Evolutionary conservation across 306 rosid species (phyloP).

Genomic region (Cucumis hystrix): DNA sequence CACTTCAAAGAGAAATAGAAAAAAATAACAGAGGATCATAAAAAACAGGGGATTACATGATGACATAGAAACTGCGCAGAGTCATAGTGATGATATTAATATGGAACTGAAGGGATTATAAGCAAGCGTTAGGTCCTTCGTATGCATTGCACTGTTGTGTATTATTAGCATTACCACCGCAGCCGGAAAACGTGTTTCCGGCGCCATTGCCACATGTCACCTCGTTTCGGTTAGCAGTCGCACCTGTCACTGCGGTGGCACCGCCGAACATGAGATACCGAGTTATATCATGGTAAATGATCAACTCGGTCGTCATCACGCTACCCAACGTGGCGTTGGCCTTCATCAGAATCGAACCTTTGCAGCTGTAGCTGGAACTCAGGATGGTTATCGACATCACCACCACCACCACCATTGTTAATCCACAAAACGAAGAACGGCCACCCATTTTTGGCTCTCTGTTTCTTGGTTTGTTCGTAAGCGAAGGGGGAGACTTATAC

Average conservation of each 20-base stretch:
- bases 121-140: background rate
- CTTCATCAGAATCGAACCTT: background rate
- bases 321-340: background rate
- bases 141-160: background rate
- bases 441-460: background rate
- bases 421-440: background rate
- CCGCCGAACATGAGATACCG: background rate
- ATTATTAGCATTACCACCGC: background rate
- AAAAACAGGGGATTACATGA: background rate
- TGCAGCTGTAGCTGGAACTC: background rate
- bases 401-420: background rate
- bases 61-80: background rate
- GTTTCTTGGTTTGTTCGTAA: too few relatives aligned
- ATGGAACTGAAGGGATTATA: background rate
- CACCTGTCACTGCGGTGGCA: rapidly evolving
- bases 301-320: background rate
- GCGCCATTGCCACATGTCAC: background rate
- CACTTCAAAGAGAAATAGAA: too few relatives aligned
- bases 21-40: too few relatives aligned
- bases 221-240: background rate
- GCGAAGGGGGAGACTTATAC: too few relatives aligned
- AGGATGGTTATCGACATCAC: background rate
- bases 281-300: background rate
- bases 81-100: too few relatives aligned
- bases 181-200: background rate